Conservation (phyloP, 2,329 filamentous ascomycete species). For the Stagonosporopsis cucurbitacearum region DNA sequence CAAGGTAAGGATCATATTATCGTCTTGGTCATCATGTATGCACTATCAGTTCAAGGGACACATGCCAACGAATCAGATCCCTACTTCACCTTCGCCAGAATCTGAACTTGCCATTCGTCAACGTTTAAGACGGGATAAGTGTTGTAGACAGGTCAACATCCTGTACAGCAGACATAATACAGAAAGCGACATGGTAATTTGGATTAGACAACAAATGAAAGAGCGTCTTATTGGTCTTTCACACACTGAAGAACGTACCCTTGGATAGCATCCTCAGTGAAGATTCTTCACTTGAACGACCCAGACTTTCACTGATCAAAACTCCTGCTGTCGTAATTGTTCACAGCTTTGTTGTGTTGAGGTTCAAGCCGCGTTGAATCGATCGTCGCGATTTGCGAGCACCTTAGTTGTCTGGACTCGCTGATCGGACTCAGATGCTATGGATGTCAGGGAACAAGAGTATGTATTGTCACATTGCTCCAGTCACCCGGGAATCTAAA, state of each 20-base stretch:
- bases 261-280: background rate
- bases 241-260: background rate
- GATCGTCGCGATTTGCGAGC: background rate
- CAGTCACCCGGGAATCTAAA: background rate
- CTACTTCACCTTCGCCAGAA: background rate
- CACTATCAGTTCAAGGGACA: too few species aligned
- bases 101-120: background rate
- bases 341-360: slow-evolving; percentile 2
- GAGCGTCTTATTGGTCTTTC: background rate
- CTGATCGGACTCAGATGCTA: slow-evolving; percentile 3
- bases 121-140: background rate
- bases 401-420: slow-evolving; percentile 6
- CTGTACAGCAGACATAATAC: background rate
- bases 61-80: background rate
- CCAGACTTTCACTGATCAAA: background rate
- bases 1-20: too few species aligned
- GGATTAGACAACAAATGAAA: background rate
- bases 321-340: background rate
- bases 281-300: background rate
- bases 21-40: too few species aligned
- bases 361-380: background rate
- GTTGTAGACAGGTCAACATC: background rate
- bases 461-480: slow-evolving; percentile 3
- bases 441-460: slow-evolving; percentile 1
- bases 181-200: background rate